Base-by-base conservation (phyloP, 225 moss, liverwort and hornwort genomes). In the Physcomitrellopsis africana region DNA sequence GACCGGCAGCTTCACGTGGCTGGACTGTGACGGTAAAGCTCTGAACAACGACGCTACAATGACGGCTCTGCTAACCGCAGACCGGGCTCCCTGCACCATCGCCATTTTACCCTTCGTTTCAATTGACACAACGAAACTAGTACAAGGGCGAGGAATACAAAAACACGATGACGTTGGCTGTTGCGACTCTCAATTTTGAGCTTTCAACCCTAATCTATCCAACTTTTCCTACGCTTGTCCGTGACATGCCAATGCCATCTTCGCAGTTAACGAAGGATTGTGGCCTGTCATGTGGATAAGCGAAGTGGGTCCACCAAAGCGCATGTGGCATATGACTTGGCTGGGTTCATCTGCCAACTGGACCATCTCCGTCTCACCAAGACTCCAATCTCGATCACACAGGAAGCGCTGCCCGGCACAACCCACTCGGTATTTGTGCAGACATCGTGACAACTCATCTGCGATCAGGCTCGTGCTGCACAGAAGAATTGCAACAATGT, bases 11-110 rank as follows among this genome's bases (percentile, higher is more conserved):
- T 26, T 72, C 60, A 75, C 42, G 19, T 45, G 69, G 14, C 51
- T 69, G 64, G 65, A 37, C 12, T 64, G 24, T 77, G 76, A 60
- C 66, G 81, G 81, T 69, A 76, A 29, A 32, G 79, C 73, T 52
- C 73, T 61, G 69, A 81, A 78, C 60, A 82, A 60, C 11, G 60
- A 63, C 5, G 72, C 60, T 14, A 74, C 61, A 71, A 77, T 63
- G 62, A 75, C 64, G 52, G 70, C 70, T 60, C 60, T 72, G 67
- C 59, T 66, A 32, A 82, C 82, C 23, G 60, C 77, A 37, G 67
- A 42, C 42, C 82, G 77, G 63, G 82, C 80, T 74, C 82, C 87
- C 19, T 78, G 73, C 67, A 77, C 68, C 61, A 82, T 75, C 77
- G 69, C 80, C 87, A 85, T 82, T 19, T 15, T 76, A 41, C 56